A percentile compares a stretch with the other conserved stretches of the same genome.
Evolutionary conservation across 73 alveolate species (phyloP).

Genomic region (Paramecium tetraurelia): DNA sequence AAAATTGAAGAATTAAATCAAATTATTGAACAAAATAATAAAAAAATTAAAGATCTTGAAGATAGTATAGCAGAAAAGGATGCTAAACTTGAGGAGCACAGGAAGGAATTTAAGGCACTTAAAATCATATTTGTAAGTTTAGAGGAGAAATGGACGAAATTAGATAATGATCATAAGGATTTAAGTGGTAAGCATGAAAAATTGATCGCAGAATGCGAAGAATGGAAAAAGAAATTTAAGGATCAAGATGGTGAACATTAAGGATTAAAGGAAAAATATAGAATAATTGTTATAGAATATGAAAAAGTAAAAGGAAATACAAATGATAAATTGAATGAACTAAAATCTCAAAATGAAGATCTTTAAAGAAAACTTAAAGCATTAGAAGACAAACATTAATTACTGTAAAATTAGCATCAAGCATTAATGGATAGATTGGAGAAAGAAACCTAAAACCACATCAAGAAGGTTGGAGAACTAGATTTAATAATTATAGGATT

Average conservation of each 20-base stretch:
- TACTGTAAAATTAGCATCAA: neutral
- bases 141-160: neutral
- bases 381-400: neutral
- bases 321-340: neutral
- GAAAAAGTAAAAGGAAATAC: neutral
- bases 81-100: neutral
- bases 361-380: neutral
- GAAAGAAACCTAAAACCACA: neutral
- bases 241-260: neutral
- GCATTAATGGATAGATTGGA: neutral
- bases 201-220: neutral
- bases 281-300: neutral
- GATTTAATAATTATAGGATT: neutral
- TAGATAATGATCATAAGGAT: neutral
- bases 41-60: neutral
- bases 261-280: neutral
- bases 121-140: neutral
- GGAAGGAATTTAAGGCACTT: neutral
- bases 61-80: neutral
- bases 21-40: neutral
- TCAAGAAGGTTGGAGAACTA: neutral
- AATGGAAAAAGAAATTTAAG: neutral
- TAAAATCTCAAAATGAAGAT: neutral
- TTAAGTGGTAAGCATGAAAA: neutral
- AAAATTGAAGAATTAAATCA: neutral